phyloP scores from a whole-genome alignment of 2,329 filamentous ascomycete species.

The Phyllosticta citrichinensis region DNA sequence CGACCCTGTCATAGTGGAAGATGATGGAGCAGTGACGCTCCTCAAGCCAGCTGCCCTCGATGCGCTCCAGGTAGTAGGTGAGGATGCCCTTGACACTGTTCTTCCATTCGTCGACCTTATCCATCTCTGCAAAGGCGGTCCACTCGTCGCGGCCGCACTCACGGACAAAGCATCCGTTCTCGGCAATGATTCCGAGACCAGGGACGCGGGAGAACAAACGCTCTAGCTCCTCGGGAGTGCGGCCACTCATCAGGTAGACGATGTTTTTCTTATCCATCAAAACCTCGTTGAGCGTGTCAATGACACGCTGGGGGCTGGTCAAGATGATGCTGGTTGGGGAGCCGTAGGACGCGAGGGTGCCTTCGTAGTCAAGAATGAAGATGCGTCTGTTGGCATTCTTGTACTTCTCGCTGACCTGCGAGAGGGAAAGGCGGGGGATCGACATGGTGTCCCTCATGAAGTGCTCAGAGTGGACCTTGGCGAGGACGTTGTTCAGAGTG shows the following conservation, averaged over 20 bases:
- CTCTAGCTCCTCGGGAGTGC: slow-evolving; percentile 79
- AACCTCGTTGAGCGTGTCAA: slow-evolving; percentile 74
- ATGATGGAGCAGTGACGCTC: slow-evolving; percentile 85
- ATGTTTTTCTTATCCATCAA: slow-evolving; percentile 70
- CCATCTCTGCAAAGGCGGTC: slow-evolving; percentile 65
- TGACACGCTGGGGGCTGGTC: slow-evolving; percentile 74
- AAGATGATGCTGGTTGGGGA: slow-evolving; percentile 76
- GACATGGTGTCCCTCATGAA: slow-evolving; percentile 74
- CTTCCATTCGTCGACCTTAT: slow-evolving; percentile 69
- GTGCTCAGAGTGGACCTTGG: slow-evolving; percentile 73
- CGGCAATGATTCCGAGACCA: slow-evolving; percentile 79
- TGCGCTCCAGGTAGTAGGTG: slow-evolving; percentile 80
- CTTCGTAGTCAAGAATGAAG: slow-evolving; percentile 90
- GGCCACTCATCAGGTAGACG: slow-evolving; percentile 89
- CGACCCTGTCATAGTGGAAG: slow-evolving; percentile 79
- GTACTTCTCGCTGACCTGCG: slow-evolving; percentile 56
- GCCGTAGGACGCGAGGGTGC: slow-evolving; percentile 80
- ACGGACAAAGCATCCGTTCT: slow-evolving; percentile 87
- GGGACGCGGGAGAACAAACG: slow-evolving; percentile 75
- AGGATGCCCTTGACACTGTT: slow-evolving; percentile 72
- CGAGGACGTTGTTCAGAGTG: slow-evolving; percentile 61
- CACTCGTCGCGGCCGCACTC: slow-evolving; percentile 57
- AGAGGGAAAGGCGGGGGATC: slow-evolving; percentile 72
- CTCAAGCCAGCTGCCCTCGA: slow-evolving; percentile 79
- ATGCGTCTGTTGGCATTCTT: slow-evolving; percentile 56